Base-by-base conservation (phyloP, 1,284 basidiomycete genomes). In the Ustilago tritici region DNA sequence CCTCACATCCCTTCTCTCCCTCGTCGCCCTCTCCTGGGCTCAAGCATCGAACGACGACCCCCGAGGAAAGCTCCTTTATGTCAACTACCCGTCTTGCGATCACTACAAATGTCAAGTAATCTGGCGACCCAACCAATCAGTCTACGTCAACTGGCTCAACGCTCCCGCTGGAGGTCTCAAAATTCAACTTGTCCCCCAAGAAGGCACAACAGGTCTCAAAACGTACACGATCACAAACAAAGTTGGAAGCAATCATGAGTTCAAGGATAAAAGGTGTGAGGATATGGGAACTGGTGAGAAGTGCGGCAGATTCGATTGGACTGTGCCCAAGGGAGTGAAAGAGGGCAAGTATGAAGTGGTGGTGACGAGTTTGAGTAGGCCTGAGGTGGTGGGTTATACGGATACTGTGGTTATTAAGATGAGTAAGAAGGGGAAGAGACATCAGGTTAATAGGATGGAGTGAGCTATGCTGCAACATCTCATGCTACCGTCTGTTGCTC, bases 111-210 rank as follows among this genome's bases (percentile, higher is more conserved):
- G 77, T 58, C 35, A 65, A 49, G 74, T 76, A 10, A 61, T 60
- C 31, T 79, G 77, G 77, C 52, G 19, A 9, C 61, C 28, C 6
- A 59, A 57, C 32, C 19, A 70, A 11, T 32, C 36, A 11, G 59
- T 64, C 34, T 63, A 67, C 40, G 64, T 79, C 58, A 73, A 76
- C 56, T 79, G 77, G 77, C 56, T 76, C 36, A 68, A 70, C 19
- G 67, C 74, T 6, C 77, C 77, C 38, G 38, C 50, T 14, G 77
- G 77, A 0, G 61, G 66, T 2, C 61, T 79, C 15, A 35, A 46
- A 10, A 79, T 79, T 54, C 49, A 76, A 15, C 68, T 79, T 6
- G 61, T 23, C 7, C 77, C 77, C 1, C 62, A 76, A 28, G 76
- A 78, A n/a, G 76, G 64, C 35, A 65, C 59, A 5, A 56, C 61